Evolutionary conservation across 73 alveolate genomes (phyloP).

Genomic region (Symbiodinium natans): DNA sequence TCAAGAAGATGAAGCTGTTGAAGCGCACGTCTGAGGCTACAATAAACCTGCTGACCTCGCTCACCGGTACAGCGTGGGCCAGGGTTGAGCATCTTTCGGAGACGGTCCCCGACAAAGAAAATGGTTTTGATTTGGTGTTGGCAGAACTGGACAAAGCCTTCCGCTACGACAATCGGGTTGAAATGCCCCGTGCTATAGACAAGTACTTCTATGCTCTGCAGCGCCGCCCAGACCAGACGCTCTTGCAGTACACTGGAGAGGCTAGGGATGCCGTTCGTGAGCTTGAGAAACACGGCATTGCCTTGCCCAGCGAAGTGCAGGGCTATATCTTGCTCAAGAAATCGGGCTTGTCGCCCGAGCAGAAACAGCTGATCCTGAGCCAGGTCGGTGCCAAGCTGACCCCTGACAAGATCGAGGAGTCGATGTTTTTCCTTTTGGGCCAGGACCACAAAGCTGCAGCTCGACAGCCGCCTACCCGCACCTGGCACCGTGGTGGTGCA

Average conservation of each 20-base stretch:
- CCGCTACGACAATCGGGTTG: background rate
- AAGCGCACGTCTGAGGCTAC: background rate
- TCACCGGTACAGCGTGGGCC: background rate
- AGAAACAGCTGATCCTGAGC: background rate
- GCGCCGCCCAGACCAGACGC: background rate
- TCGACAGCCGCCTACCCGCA: background rate
- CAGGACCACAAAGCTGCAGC: background rate
- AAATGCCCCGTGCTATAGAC: background rate
- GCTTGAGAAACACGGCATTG: background rate
- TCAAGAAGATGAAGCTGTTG: background rate
- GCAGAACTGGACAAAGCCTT: background rate
- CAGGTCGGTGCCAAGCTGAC: background rate
- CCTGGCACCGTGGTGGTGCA: background rate
- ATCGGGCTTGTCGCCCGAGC: background rate
- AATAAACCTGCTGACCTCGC: background rate
- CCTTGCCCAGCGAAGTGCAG: background rate
- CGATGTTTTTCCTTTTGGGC: background rate
- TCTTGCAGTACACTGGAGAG: background rate
- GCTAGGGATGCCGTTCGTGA: background rate
- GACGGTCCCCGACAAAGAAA: background rate
- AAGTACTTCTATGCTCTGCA: background rate
- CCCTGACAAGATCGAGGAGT: background rate
- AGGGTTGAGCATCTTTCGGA: background rate
- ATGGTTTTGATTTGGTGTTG: background rate
- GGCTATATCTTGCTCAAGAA: background rate